Percentiles rank a stretch among this genome's conserved stretches.
phyloP scores from a whole-genome alignment of 2,329 filamentous ascomycete genomes.

The Phialocephala sp. region DNA sequence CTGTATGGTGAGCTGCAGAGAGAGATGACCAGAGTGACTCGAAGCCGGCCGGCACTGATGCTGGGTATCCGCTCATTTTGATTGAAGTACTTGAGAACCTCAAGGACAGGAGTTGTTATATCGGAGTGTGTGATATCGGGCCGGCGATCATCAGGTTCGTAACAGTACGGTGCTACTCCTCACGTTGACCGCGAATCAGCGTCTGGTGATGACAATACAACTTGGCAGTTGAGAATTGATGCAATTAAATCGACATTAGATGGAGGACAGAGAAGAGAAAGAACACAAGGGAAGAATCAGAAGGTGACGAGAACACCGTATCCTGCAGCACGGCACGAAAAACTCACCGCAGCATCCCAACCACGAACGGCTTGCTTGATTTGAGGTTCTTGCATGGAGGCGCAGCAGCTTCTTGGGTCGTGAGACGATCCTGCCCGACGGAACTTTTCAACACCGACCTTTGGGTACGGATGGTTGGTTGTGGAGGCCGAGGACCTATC shows the following conservation, averaged over 20 bases:
- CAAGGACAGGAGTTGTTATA: background rate
- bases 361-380: slow-evolving; percentile 14
- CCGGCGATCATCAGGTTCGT: background rate
- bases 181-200: background rate
- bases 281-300: background rate
- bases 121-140: background rate
- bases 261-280: background rate
- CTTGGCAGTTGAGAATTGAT: slow-evolving; percentile 4
- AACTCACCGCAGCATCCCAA: slow-evolving; percentile 23
- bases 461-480: too few relatives aligned
- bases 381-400: slow-evolving; percentile 21
- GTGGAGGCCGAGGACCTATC: slow-evolving; percentile 7
- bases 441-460: slow-evolving; percentile 11
- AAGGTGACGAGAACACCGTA: background rate
- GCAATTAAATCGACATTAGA: slow-evolving; percentile 5
- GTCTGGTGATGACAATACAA: background rate
- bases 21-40: too few relatives aligned
- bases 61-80: background rate
- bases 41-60: background rate
- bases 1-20: background rate
- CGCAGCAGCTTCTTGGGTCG: slow-evolving; percentile 18
- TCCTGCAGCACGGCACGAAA: slow-evolving; percentile 13
- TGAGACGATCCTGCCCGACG: slow-evolving; percentile 15
- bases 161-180: slow-evolving; percentile 2
- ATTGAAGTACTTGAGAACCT: background rate